Conservation (phyloP, 805 yeast species). For the Candida taoyuanica region DNA sequence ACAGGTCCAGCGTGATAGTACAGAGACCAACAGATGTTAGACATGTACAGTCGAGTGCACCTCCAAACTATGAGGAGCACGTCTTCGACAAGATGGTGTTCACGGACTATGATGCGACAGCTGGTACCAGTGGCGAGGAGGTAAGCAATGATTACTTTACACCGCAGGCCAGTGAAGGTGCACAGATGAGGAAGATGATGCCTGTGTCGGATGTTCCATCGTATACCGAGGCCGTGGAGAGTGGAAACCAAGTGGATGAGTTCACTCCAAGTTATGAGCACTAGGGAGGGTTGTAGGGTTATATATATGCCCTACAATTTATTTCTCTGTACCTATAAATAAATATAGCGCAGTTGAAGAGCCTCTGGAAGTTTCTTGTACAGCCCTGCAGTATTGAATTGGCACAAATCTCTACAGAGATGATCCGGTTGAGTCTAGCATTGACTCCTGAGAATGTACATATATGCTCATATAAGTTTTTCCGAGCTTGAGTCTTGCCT, state of each 20-base stretch:
- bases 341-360: too few relatives aligned
- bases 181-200: constrained; percentile 1
- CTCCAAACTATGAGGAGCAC: constrained; percentile 72
- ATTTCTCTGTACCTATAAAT: not conserved
- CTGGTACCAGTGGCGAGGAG: constrained; percentile 1
- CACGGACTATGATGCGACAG: constrained; percentile 7
- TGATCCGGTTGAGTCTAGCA: too few relatives aligned
- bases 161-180: not conserved
- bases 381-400: too few relatives aligned
- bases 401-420: too few relatives aligned
- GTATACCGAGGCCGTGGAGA: constrained; percentile 65
- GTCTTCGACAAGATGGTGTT: constrained; percentile 52
- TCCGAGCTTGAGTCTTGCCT: too few relatives aligned
- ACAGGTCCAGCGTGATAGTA: constrained; percentile 10
- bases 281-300: too few relatives aligned
- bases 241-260: constrained; percentile 32
- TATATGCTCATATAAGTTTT: too few relatives aligned
- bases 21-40: constrained; percentile 23
- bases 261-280: constrained; percentile 57
- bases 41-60: constrained; percentile 50
- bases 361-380: too few relatives aligned
- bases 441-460: too few relatives aligned
- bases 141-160: not conserved
- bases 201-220: constrained; percentile 65
- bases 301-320: not conserved